Evolutionary conservation across 495 filamentous ascomycete species (phyloP).

Genomic region (Baudoinia panamericana): DNA sequence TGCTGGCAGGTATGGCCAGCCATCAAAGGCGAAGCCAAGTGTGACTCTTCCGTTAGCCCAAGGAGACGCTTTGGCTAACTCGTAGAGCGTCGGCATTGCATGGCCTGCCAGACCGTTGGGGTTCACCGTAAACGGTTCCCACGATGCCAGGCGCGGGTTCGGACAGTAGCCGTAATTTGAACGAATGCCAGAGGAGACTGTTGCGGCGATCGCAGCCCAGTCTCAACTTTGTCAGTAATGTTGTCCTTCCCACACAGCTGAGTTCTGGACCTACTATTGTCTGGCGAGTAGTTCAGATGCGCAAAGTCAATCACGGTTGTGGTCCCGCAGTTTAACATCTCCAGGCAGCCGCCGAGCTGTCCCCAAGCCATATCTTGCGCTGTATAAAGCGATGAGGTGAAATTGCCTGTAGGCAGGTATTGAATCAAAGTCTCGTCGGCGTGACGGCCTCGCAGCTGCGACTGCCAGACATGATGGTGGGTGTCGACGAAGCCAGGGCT

Average conservation of each 20-base stretch:
- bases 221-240: neutral
- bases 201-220: conserved; percentile 29
- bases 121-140: conserved; percentile 28
- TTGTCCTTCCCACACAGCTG: too few relatives aligned
- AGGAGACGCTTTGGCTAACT: conserved; percentile 25
- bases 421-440: conserved; percentile 6
- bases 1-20: neutral
- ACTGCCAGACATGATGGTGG: conserved; percentile 48
- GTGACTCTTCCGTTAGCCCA: conserved; percentile 32
- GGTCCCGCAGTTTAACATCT: conserved; percentile 41
- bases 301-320: conserved; percentile 48
- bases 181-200: conserved; percentile 35
- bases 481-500: conserved; percentile 48
- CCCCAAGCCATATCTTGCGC: conserved; percentile 42
- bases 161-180: conserved; percentile 37
- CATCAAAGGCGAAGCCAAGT: conserved; percentile 33
- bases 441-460: conserved; percentile 18
- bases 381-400: conserved; percentile 8
- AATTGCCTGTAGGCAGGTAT: conserved; percentile 1
- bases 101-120: conserved; percentile 30
- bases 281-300: conserved; percentile 21
- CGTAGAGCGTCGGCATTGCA: conserved; percentile 29
- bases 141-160: conserved; percentile 26
- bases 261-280: conserved; percentile 6
- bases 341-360: conserved; percentile 39